Evolutionary conservation across 495 filamentous ascomycete species (phyloP).

Genomic region (Xylaria venustula): DNA sequence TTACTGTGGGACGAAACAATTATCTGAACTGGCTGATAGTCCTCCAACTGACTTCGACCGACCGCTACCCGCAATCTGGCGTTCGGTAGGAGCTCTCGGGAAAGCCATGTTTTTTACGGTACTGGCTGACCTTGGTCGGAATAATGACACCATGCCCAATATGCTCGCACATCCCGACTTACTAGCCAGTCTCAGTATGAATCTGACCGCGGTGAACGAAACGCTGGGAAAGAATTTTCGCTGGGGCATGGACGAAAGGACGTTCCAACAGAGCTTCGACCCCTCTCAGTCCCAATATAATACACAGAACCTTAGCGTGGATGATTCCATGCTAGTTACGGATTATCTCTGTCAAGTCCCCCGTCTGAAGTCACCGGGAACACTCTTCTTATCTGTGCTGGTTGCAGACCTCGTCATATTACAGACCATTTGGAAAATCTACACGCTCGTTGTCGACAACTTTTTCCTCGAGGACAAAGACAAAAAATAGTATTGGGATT

Average conservation of each 20-base stretch:
- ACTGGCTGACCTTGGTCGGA: constrained; percentile 30
- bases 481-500: neutral
- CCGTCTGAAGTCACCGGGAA: constrained; percentile 25
- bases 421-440: constrained; percentile 25
- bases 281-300: constrained; percentile 13
- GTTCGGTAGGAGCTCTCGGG: constrained; percentile 19
- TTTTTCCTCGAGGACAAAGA: constrained; percentile 12
- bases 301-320: constrained; percentile 13
- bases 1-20: constrained; percentile 10
- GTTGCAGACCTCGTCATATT: constrained; percentile 36
- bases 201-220: constrained; percentile 20
- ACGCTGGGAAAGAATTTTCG: constrained; percentile 4
- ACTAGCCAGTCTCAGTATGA: constrained; percentile 19
- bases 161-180: constrained; percentile 22
- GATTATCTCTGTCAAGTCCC: constrained; percentile 36
- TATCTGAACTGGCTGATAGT: constrained; percentile 9
- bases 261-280: constrained; percentile 9
- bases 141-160: constrained; percentile 18
- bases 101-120: constrained; percentile 31
- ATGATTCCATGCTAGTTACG: constrained; percentile 21
- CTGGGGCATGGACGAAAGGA: constrained; percentile 1
- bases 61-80: constrained; percentile 25
- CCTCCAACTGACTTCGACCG: constrained; percentile 4
- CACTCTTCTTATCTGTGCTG: constrained; percentile 25
- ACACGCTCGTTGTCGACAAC: constrained; percentile 8